Percentiles rank a stretch among this genome's conserved stretches.
phyloP scores from a whole-genome alignment of 768 basidiomycete species.

The Calocybe indica region DNA sequence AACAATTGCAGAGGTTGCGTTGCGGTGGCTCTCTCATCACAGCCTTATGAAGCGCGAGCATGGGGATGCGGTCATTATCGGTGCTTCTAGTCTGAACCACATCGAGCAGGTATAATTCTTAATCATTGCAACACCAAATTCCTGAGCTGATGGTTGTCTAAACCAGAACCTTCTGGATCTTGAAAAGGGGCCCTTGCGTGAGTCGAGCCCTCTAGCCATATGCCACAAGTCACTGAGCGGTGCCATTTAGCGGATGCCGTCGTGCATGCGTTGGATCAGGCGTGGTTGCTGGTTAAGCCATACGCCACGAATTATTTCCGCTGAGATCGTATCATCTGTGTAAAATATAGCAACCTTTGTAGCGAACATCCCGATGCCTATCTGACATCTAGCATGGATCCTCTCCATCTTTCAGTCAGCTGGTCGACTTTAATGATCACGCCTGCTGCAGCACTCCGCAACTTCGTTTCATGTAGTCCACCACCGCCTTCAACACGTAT shows the following conservation, averaged over 20 bases:
- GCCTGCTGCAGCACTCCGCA: constrained; percentile 70
- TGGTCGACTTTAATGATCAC: constrained; percentile 79
- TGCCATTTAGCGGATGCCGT: constrained; percentile 32
- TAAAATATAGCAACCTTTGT: not conserved
- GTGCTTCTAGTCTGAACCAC: constrained; percentile 34
- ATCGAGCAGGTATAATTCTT: constrained; percentile 23
- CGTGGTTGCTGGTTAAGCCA: constrained; percentile 34
- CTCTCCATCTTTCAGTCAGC: constrained; percentile 59
- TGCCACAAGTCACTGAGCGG: no score
- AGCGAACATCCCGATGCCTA: not conserved
- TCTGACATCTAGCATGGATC: constrained; percentile 48
- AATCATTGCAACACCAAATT: not conserved
- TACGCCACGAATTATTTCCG: constrained; percentile 27
- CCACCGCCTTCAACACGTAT: constrained; percentile 55
- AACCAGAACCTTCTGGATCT: constrained; percentile 18
- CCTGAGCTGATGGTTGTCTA: not conserved
- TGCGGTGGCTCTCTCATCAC: constrained; percentile 44
- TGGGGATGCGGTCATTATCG: constrained; percentile 36
- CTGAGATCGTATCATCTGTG: not conserved
- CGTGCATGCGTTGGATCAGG: constrained; percentile 36
- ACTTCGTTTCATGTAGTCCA: constrained; percentile 53
- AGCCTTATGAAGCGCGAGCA: constrained; percentile 26
- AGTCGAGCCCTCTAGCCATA: not conserved
- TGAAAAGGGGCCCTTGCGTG: constrained; percentile 19
- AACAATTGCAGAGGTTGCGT: constrained; percentile 36